phyloP scores from a whole-genome alignment of 495 filamentous ascomycete species.

The Tetracladium marchalianum region DNA sequence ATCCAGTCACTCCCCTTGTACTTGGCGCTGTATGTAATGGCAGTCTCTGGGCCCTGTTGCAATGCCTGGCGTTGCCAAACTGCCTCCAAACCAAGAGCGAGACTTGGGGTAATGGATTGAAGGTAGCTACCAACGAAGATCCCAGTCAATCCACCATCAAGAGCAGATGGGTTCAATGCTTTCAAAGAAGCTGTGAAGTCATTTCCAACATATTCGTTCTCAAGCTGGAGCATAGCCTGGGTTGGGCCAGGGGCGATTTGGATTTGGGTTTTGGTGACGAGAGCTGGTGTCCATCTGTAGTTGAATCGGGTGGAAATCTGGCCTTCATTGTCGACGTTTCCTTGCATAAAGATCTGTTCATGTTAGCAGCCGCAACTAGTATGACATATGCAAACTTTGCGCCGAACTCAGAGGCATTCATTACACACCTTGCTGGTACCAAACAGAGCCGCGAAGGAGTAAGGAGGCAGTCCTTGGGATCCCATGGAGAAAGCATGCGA shows the following conservation, averaged over 20 bases:
- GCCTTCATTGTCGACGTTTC: slow-evolving; percentile 84
- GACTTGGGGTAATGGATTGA: slow-evolving; percentile 78
- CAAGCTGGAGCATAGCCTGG: slow-evolving; percentile 72
- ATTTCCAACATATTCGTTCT: slow-evolving; percentile 84
- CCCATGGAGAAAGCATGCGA: slow-evolving; percentile 96
- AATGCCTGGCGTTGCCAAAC: slow-evolving; percentile 83
- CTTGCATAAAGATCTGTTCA: slow-evolving; percentile 82
- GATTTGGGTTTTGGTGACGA: slow-evolving; percentile 76
- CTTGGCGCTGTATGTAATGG: slow-evolving; percentile 75
- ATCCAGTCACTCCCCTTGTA: slow-evolving; percentile 91
- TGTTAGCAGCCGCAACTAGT: background rate
- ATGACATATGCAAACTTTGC: background rate
- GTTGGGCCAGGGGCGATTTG: slow-evolving; percentile 60
- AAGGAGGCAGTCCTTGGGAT: slow-evolving; percentile 75
- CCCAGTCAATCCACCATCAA: slow-evolving; percentile 87
- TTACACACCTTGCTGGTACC: slow-evolving; percentile 77
- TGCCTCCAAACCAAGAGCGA: slow-evolving; percentile 83
- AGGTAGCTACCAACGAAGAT: slow-evolving; percentile 93
- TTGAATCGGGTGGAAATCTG: slow-evolving; percentile 76
- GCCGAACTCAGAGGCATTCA: background rate
- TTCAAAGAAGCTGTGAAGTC: slow-evolving; percentile 92
- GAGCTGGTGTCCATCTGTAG: slow-evolving; percentile 66
- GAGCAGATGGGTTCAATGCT: slow-evolving; percentile 81
- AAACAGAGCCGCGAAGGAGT: slow-evolving; percentile 87
- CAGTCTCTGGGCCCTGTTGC: slow-evolving; percentile 70